Evolutionary conservation across 495 filamentous ascomycete species (phyloP).

Genomic region (Daldinia decipiens): DNA sequence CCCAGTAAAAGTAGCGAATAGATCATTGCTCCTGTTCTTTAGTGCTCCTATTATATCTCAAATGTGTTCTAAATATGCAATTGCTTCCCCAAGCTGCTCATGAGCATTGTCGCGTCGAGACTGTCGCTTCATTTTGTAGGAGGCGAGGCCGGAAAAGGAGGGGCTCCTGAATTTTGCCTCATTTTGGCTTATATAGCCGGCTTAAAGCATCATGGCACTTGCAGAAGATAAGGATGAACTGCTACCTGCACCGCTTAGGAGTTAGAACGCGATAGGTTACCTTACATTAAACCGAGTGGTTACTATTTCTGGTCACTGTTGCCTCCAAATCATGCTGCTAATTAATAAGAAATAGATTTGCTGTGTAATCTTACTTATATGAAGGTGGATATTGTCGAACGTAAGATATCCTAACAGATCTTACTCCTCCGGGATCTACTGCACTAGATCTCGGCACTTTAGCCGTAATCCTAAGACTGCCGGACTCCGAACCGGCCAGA

Average conservation of each 20-base stretch:
- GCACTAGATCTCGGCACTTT: conserved; percentile 24
- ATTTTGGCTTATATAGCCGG: conserved; percentile 46
- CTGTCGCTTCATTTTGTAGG: conserved; percentile 34
- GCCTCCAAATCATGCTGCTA: neutral
- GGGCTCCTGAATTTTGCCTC: conserved; percentile 36
- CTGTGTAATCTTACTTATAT: neutral
- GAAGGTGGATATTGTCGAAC: conserved; percentile 3
- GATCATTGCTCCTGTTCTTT: conserved; percentile 27
- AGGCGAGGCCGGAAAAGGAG: conserved; percentile 28
- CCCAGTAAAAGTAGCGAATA: conserved; percentile 24
- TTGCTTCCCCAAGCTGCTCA: neutral
- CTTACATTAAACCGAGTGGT: neutral
- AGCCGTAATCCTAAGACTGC: conserved; percentile 42
- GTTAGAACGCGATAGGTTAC: neutral
- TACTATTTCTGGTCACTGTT: conserved; percentile 1
- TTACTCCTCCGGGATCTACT: conserved; percentile 10
- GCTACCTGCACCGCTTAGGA: conserved; percentile 4
- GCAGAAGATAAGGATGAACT: conserved; percentile 14
- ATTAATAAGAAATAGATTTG: conserved; percentile 7
- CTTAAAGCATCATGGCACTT: conserved; percentile 37
- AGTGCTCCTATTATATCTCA: conserved; percentile 6
- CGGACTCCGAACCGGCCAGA: conserved; percentile 19
- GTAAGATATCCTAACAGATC: neutral
- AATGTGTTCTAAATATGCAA: neutral
- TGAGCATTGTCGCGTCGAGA: conserved; percentile 5